Evolutionary conservation across 2,329 filamentous ascomycete genomes (phyloP), one percentile per base, ranked within the genome.

Genomic region (Fusarium sp.): DNA sequence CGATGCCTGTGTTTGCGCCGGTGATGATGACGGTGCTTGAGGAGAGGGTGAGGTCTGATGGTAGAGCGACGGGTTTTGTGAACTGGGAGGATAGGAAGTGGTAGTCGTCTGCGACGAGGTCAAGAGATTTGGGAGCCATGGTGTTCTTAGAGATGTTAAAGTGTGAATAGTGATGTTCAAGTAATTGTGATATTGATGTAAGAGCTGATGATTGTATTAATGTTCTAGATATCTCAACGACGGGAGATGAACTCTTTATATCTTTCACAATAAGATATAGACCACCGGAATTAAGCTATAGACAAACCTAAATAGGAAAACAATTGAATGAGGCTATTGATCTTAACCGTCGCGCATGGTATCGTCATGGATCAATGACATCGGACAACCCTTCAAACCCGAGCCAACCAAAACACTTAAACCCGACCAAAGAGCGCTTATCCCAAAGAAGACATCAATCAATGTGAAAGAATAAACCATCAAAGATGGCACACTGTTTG

Each of bases 1-100:
- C 86, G 1, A 88, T 76, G 0, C 86, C 86, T 1, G 72, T 75
- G 62, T 86, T 87, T 22, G 80, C 76, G 2, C 86, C 86, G 0
- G 85, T 86, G 16, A 88, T 77, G 43, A 87, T 83, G 48, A 82
- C 82, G 1, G 80, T 80, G 60, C 82, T 65, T 62, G 4, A 74
- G 71, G 2, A 73, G 68, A n/a, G 67, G 68, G 5, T 67, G 46
- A 3, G 29, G 7, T 30, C 29, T n/a, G 34, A 38, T n/a, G 34
- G 72, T 2, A 74, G 68, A 18, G 65, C 66, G 5, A 69, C 44
- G 3, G 72, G 56, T 22, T 69, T 77, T 43, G 74, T 62, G 44
- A 76, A 72, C 43, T 80, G 77, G 12, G 77, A 77, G 4, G 58
- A 49, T 11, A 76, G 24, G 58, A 80, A 80, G 22, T 22, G 61